Base-by-base conservation (phyloP, 179 eudicot species). In the Patellifolia procumbens region DNA sequence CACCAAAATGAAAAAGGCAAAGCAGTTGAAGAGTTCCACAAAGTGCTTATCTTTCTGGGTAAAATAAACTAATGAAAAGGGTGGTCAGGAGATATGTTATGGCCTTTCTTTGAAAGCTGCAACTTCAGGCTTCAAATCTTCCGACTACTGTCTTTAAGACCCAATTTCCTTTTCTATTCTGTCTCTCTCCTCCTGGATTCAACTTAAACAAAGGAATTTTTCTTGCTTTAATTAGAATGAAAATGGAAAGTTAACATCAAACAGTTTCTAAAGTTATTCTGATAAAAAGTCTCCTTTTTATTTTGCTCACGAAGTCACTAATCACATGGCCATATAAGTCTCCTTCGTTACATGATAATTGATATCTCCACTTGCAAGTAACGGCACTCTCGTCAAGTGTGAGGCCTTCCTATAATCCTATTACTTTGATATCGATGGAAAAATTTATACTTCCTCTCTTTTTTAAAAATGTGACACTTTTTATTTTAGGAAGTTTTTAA, bases 241-340 rank as follows among this genome's bases (percentile, higher is more conserved):
- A 70, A 70, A 31, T 49, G 37, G 9, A 48, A 32, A 69, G 48
- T 43, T 70, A 29, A 52, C 59, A 51, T 48, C 49, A n/a, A 16
- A 20, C 32, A 17, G 43, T 63, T 32, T 17, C 6, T 4, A 12
- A 13, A 13, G 24, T 9, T n/a, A 53, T 43, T 49, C 29, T 24
- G 15, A 69, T 8, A 24, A 43, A 46, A 69, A 48, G 10, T 28
- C 5, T 67, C 52, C 16, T 35, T 26, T 67, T 67, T 43, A 4
- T 39, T 39, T 66, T 66, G 34, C 5, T 8, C 20, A 22, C 52
- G n/a, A 66, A 42, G 70, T 66, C 51, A 65, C 45, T 63, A 11
- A 58, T 74, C 77, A 74, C 69, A 74, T 32, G 77, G 15, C 34
- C 56, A 29, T 74, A 35, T 10, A 20, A 43, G 76, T 60, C 78